Base-by-base conservation (phyloP, 2,329 filamentous ascomycete species). In the Trichoderma atroviride region DNA sequence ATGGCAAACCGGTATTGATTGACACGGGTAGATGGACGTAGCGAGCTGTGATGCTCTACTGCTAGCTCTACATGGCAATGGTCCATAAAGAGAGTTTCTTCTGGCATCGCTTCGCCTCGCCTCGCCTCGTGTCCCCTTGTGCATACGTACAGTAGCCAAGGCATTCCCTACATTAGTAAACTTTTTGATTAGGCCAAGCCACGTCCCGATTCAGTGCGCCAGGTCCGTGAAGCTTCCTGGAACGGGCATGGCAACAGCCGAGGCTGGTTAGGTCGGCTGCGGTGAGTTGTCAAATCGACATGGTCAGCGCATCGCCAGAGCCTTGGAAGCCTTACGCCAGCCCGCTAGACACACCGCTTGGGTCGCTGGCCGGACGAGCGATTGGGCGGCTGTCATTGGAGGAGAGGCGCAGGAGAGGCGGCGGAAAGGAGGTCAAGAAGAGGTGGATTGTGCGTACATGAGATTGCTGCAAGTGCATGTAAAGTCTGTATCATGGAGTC, bases 331-430 rank as follows among this genome's bases (percentile, higher is more conserved):
- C 37, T 63, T 56, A 35, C 4, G 35, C 6, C 58, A 53, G 60
- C 68, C 40, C 55, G 58, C 58, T 68, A 58, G 69, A 61, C 57
- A 70, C 69, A 70, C 69, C 69, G 62, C 69, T 63, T 70, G 68
- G 35, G 43, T 27, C 33, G 47, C 57, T 31, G 52, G 50, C 7
- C 43, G 43, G 50, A 62, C 22, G n/a, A 10, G 16, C 22, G 33
- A 40, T 66, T 60, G 40, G 40, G 11, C 33, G 31, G 43, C 33
- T 57, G 56, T 57, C 14, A 65, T 62, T 70, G 69, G 63, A 67
- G 56, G 43, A 58, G 24, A 40, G 58, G 55, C 29, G 68, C 16
- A 11, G 52, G 55, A 60, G 47, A 69, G 61, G 55, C 24, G 29
- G 13, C 47, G 56, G 47, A 57, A 58, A 60, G 61, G 55, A 65